Base-by-base conservation (phyloP, 108 stramenopile genomes). In the Cyclotella kingstonii region DNA sequence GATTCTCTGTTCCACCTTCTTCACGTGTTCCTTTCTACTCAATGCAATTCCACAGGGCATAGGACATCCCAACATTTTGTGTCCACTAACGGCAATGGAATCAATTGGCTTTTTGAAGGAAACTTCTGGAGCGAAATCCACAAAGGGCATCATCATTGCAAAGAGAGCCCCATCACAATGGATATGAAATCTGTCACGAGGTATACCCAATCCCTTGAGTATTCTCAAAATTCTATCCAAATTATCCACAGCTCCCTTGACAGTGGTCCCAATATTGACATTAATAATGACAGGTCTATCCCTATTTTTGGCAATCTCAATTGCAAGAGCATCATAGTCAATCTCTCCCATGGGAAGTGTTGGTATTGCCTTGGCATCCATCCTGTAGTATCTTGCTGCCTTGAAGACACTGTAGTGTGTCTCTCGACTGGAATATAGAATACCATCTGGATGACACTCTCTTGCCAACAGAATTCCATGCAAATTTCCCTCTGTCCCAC, bases 121-220 rank as follows among this genome's bases (percentile, higher is more conserved):
- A 27, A 93, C 45, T 59, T 87, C 84, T 9, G 88, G 83, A 27
- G 86, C 88, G 67, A 72, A 73, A 28, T 93, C 88, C 15, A 93
- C 72, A 79, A 89, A 89, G 0, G 91, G 91, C 88, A 89, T 86
- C 88, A 93, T 89, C 81, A 93, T 85, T 49, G 88, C 91, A 69
- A 89, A 93, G 26, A 93, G 57, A 12, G 91, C 91, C 21, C 91
- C 91, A 63, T 93, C 91, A 35, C 87, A 89, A 66, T 93, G 91
- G 60, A 93, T 93, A 59, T 93, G 83, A 56, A 71, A 90, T 22
- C 85, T 68, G 27, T 93, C 91, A 22, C 91, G 66, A 14, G 91
- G 87, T 64, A 93, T 85, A 22, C 82, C 76, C 40, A 89, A 60
- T 8, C 42, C 60, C 42, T 81, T 69, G 53, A 93, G 65, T 42